Evolutionary conservation across 2,329 filamentous ascomycete genomes (phyloP).

Genomic region (Scedosporium aurantiacum): DNA sequence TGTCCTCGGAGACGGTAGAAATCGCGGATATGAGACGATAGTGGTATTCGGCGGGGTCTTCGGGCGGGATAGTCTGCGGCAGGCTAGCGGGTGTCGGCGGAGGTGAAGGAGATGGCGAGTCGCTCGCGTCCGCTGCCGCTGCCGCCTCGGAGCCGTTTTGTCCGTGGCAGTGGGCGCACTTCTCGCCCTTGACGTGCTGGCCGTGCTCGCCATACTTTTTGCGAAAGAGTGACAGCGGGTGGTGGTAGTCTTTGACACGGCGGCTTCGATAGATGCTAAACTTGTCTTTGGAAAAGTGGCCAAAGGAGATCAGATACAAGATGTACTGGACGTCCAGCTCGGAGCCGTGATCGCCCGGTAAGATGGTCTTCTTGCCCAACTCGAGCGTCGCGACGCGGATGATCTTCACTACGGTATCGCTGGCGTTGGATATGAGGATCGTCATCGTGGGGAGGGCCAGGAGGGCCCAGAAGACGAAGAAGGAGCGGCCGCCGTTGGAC

Average conservation of each 20-base stretch:
- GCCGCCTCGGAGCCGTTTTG: too few relatives aligned
- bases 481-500: conserved; percentile 69
- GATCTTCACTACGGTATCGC: conserved; percentile 66
- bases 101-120: not conserved
- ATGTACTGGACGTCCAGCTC: conserved; percentile 32
- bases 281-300: conserved; percentile 26
- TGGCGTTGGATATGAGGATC: conserved; percentile 71
- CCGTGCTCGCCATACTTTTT: not conserved
- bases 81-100: not conserved
- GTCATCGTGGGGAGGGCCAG: conserved; percentile 82
- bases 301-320: conserved; percentile 29
- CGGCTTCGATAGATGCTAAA: conserved; percentile 1
- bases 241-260: not conserved
- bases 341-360: conserved; percentile 44
- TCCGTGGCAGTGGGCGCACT: too few relatives aligned
- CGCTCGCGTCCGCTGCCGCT: too few relatives aligned
- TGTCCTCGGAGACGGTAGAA: conserved; percentile 45
- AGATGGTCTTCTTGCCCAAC: conserved; percentile 48
- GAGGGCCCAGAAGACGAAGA: conserved; percentile 90
- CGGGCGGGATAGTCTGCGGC: conserved; percentile 21
- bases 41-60: conserved; percentile 20
- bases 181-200: not conserved
- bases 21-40: conserved; percentile 65
- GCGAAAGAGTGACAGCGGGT: not conserved
- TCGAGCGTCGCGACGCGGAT: conserved; percentile 44